These are phyloP conservation scores for Hamamelis virginiana DNA, from an alignment of 164 flowering plant genomes.

Conservation along the genomic window DNA sequence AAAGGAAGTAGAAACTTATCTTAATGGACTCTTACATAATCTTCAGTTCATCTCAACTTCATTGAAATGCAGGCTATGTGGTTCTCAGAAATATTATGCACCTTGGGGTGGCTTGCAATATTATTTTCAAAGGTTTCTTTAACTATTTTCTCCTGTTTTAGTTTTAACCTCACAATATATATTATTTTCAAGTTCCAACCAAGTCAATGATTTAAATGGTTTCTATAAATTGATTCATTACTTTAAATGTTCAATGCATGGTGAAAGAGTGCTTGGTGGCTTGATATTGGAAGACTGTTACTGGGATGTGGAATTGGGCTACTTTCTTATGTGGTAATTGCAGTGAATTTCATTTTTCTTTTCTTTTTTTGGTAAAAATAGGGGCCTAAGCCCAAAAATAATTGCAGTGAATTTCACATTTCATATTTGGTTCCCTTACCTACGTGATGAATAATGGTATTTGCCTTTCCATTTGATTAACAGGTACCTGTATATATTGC, in stretches of 20 bases:
- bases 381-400: background rate
- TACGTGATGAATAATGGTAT: too few relatives aligned
- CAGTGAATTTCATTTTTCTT: too few relatives aligned
- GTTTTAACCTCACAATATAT: background rate
- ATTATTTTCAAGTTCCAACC: too few relatives aligned
- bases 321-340: conserved; percentile 41
- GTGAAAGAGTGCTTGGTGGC: conserved; percentile 34
- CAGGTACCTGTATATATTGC: conserved; percentile 64
- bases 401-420: background rate
- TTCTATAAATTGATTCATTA: background rate
- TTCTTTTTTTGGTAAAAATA: background rate
- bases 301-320: conserved; percentile 43
- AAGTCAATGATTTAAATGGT: too few relatives aligned
- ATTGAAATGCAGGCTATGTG: conserved; percentile 39
- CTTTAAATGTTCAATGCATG: background rate
- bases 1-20: too few relatives aligned
- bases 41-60: background rate
- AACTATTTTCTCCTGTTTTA: background rate
- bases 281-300: conserved; percentile 39
- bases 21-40: too few relatives aligned
- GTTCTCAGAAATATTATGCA: conserved; percentile 27
- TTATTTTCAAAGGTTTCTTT: conserved; percentile 34
- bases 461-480: too few relatives aligned
- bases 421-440: too few relatives aligned
- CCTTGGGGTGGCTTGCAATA: conserved; percentile 42